Evolutionary conservation across 2,329 filamentous ascomycete genomes (phyloP), one percentile per base, ranked within the genome.

Genomic region (Pezicula radicicola): DNA sequence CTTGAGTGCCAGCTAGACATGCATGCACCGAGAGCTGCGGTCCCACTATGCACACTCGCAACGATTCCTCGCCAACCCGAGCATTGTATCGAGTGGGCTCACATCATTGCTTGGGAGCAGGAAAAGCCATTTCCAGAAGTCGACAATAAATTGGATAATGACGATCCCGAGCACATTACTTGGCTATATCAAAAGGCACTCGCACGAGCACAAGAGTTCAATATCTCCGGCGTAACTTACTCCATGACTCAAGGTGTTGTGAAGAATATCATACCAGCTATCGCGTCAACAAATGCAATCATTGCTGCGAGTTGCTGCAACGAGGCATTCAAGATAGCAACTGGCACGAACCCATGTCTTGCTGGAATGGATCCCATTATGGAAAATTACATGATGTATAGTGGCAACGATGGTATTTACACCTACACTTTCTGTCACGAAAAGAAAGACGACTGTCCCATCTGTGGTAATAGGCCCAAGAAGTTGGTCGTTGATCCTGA

Each of bases 351-450:
- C 30, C 91, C 93, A 0, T 87, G 85, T 57, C 77, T 99, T 15
- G 89, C 88, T 12, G 77, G 83, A 57, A 84, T 87, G 41, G 87
- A 87, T 50, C 95, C 96, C 69, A 77, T 83, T 57, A 84, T 87
- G 42, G 87, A 87, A 51, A 96, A 96, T 69, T 99, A 99, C 74
- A 97, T 97, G 92, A 96, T 97, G 89, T 99, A 99, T 70, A 96
- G 91, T 12, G 94, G 95, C 44, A 92, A 97, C 65, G 93, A 96
- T 65, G 83, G 88, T 59, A 88, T 99, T 59, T 99, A 99, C 75
- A 99, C 94, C 0, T 97, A 96, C 71, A 99, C 94, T 0, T 99
- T 97, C 69, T 87, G 91, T 64, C 91, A 96, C 64, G 88, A 97
- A 72, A 90, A 89, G 75, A 97, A 97, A 70, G 81, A 87, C 15